Evolutionary conservation across 2,329 filamentous ascomycete genomes (phyloP).

Genomic region (Nemania bipapillata): DNA sequence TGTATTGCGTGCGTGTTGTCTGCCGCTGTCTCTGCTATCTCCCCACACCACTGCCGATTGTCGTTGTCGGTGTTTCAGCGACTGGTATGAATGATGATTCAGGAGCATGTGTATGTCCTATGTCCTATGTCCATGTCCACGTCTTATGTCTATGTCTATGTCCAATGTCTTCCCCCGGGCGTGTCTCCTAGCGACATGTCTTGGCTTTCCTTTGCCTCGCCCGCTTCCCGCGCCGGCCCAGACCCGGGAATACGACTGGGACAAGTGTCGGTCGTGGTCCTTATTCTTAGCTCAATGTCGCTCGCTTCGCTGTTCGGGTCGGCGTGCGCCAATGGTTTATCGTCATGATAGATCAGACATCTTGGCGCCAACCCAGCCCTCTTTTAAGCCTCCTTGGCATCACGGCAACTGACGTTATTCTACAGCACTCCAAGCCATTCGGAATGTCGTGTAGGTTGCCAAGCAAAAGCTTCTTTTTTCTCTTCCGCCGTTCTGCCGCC

Average conservation of each 20-base stretch:
- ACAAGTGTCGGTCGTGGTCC: constrained; percentile 20
- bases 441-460: constrained; percentile 53
- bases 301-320: constrained; percentile 19
- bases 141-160: not conserved
- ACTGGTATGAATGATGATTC: constrained; percentile 47
- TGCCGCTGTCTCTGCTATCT: constrained; percentile 19
- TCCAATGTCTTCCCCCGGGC: constrained; percentile 24
- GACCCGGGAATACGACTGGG: constrained; percentile 2
- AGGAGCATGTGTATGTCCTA: constrained; percentile 50
- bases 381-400: constrained; percentile 50
- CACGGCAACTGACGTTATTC: constrained; percentile 47
- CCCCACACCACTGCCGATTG: constrained; percentile 34
- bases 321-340: constrained; percentile 38
- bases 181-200: constrained; percentile 19
- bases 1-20: constrained; percentile 8
- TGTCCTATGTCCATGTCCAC: not conserved
- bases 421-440: constrained; percentile 52
- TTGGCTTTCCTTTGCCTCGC: constrained; percentile 26
- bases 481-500: constrained; percentile 35
- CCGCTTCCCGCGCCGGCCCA: not conserved
- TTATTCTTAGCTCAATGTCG: constrained; percentile 24
- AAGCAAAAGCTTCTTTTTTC: constrained; percentile 49
- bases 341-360: constrained; percentile 39
- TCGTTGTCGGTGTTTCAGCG: constrained; percentile 46
- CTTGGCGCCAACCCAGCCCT: constrained; percentile 51